These are phyloP conservation scores for Colletotrichum camelliae DNA, from an alignment of 2,329 filamentous ascomycete genomes.

Conservation along the genomic window DNA sequence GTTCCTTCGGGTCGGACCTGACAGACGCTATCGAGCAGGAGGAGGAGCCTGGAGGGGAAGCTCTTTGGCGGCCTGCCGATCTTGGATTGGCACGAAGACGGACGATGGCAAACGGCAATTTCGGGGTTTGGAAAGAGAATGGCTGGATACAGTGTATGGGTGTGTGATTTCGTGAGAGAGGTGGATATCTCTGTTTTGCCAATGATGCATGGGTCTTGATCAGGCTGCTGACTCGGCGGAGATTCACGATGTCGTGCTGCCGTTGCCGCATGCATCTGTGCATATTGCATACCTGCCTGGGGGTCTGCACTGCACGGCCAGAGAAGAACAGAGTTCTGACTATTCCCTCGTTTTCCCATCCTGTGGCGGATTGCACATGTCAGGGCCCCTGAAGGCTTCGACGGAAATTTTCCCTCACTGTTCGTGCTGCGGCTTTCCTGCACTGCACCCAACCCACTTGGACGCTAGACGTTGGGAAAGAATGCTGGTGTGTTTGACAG, in stretches of 20 bases:
- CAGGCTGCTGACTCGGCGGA: slow-evolving; percentile 14
- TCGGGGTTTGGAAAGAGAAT: not conserved
- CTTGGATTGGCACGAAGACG: not conserved
- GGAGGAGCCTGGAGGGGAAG: not conserved
- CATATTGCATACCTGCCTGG: not conserved
- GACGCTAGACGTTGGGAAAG: not conserved
- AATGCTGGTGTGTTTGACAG: not conserved
- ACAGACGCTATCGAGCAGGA: not conserved
- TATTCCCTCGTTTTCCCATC: not conserved
- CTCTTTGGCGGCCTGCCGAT: not conserved
- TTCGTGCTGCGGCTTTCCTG: not conserved
- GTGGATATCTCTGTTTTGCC: not conserved
- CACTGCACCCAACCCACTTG: not conserved
- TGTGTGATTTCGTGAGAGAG: not conserved
- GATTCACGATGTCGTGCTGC: slow-evolving; percentile 21
- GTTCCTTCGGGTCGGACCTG: not conserved
- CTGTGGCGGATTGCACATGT: not conserved
- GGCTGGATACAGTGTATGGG: not conserved
- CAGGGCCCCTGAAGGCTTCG: not conserved
- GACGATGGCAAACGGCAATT: not conserved
- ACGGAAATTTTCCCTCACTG: not conserved
- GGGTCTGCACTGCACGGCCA: not conserved
- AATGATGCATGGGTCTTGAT: not conserved
- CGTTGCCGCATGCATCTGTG: not conserved
- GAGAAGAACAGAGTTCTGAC: slow-evolving; percentile 7